Conservation (phyloP, 352 stramenopile genomes). For the Phytophthora tubulina region DNA sequence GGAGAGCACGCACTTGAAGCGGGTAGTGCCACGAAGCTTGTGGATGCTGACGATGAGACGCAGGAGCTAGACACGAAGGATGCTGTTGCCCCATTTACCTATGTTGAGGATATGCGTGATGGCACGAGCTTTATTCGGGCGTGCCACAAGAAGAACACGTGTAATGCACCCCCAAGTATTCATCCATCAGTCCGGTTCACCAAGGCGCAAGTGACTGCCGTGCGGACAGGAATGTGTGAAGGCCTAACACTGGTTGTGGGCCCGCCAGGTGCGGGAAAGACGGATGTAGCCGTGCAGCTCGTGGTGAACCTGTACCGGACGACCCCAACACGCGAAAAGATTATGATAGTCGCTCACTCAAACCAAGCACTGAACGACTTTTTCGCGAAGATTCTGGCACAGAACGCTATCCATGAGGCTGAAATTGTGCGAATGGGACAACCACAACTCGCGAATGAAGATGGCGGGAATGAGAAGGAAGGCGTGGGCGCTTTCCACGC, state of each 20-base stretch:
- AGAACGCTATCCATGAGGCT: conserved; percentile 74
- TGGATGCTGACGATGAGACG: conserved; percentile 48
- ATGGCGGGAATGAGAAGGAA: conserved; percentile 34
- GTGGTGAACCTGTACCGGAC: conserved; percentile 94
- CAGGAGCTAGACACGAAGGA: conserved; percentile 45
- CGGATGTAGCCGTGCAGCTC: conserved; percentile 95
- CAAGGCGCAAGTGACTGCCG: conserved; percentile 91
- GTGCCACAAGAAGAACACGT: conserved; percentile 28
- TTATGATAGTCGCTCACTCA: conserved; percentile 95
- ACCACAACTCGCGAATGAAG: conserved; percentile 17
- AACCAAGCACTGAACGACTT: conserved; percentile 97
- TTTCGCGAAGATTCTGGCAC: conserved; percentile 93
- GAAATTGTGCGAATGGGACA: conserved; percentile 94
- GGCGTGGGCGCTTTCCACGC: conserved; percentile 87
- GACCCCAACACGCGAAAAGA: conserved; percentile 85
- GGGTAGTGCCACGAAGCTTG: conserved; percentile 44
- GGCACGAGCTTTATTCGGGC: conserved; percentile 50
- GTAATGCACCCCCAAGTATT: neutral
- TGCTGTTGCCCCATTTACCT: conserved; percentile 60
- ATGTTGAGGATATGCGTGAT: conserved; percentile 51
- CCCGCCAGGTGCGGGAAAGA: conserved; percentile 95
- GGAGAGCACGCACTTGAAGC: conserved; percentile 58
- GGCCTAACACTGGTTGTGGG: conserved; percentile 96
- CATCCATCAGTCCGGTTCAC: conserved; percentile 86
- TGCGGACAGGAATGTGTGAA: conserved; percentile 92